A percentile compares a stretch with the other conserved stretches of the same genome.
These are phyloP conservation scores for Arabidopsis suecica DNA, from an alignment of 345 rosid genomes.

Conservation along the genomic window DNA sequence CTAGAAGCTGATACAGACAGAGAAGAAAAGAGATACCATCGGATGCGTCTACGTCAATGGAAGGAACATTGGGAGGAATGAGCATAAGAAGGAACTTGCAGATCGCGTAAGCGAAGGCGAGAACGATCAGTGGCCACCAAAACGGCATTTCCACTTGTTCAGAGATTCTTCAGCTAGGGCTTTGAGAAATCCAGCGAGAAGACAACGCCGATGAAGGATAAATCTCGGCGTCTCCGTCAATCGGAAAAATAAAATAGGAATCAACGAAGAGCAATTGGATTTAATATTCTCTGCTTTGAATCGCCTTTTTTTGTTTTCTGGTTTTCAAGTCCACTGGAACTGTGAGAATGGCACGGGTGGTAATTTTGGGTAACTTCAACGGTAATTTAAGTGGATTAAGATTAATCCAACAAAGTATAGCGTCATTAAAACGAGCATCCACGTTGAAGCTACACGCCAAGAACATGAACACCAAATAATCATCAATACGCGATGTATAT, in stretches of 20 bases:
- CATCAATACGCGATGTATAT: background rate
- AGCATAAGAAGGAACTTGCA: slow-evolving; percentile 87
- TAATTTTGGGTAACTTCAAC: no score
- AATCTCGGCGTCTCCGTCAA: slow-evolving; percentile 31
- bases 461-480: slow-evolving; percentile 25
- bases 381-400: no score
- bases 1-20: background rate
- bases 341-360: slow-evolving; percentile 27
- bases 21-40: slow-evolving; percentile 59
- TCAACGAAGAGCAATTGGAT: slow-evolving; percentile 18
- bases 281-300: slow-evolving; percentile 34
- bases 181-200: slow-evolving; percentile 24
- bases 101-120: slow-evolving; percentile 88
- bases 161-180: slow-evolving; percentile 18
- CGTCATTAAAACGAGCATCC: slow-evolving; percentile 27
- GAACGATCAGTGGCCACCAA: slow-evolving; percentile 91
- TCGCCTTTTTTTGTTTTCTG: background rate
- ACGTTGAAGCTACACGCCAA: slow-evolving; percentile 28
- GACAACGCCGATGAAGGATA: slow-evolving; percentile 10
- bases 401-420: background rate
- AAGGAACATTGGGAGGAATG: slow-evolving; percentile 90
- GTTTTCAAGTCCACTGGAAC: slow-evolving; percentile 40
- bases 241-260: slow-evolving; percentile 27
- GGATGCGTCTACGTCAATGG: slow-evolving; percentile 93
- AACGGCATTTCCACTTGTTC: slow-evolving; percentile 58